Evolutionary conservation across 202 grass and related monocot species (phyloP).

Genomic region (Cymbopogon flexuosus): DNA sequence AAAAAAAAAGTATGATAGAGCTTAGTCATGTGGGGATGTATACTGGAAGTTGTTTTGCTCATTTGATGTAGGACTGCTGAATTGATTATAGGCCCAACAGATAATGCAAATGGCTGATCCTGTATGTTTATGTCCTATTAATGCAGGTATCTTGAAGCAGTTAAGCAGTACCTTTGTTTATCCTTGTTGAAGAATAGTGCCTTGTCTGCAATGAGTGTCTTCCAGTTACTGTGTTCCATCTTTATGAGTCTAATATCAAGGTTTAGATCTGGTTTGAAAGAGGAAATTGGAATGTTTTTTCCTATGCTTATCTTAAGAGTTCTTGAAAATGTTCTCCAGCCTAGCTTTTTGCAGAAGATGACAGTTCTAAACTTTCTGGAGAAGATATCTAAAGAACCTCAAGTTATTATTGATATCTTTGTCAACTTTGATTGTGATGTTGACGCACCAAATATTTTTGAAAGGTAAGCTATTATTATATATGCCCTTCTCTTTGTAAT

Average conservation of each 20-base stretch:
- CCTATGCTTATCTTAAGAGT: constrained; percentile 93
- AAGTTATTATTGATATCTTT: constrained; percentile 93
- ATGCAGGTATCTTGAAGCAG: constrained; percentile 80
- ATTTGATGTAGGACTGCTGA: not conserved
- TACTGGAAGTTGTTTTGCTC: constrained; percentile 7
- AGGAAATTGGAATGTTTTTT: constrained; percentile 98
- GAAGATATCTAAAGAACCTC: constrained; percentile 80
- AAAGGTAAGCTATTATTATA: constrained; percentile 58
- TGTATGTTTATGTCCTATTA: constrained; percentile 12
- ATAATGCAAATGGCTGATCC: constrained; percentile 19
- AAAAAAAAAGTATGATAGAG: not conserved
- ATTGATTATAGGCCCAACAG: not conserved
- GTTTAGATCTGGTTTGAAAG: constrained; percentile 90
- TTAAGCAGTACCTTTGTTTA: constrained; percentile 95
- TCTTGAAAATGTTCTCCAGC: constrained; percentile 92
- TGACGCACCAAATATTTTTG: constrained; percentile 97
- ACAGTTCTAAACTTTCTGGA: constrained; percentile 85
- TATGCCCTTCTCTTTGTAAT: constrained; percentile 27
- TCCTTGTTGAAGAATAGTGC: constrained; percentile 98
- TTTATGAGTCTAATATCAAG: constrained; percentile 73
- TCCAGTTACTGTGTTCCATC: constrained; percentile 93
- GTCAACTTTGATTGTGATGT: constrained; percentile 99
- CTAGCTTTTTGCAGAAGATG: constrained; percentile 99
- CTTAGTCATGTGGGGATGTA: not conserved
- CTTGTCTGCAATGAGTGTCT: constrained; percentile 84